Percentiles rank a stretch among this genome's conserved stretches.
Conservation (phyloP, 352 stramenopile species). For the Phytophthora colocasiae region DNA sequence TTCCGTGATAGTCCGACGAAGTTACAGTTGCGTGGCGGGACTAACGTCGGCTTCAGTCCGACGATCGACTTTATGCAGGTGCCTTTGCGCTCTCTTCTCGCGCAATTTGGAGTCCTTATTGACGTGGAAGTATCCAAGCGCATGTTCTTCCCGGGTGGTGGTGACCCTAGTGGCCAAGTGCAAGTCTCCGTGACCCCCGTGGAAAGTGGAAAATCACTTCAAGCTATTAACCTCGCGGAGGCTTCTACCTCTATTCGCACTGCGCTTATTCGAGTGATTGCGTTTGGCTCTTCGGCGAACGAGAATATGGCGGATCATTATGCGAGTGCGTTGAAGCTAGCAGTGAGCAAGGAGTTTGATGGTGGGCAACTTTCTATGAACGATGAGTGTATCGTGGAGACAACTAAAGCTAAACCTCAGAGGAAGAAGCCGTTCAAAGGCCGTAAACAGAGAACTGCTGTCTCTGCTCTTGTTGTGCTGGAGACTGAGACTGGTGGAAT, state of each 20-base stretch:
- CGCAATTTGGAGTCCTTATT: constrained; percentile 49
- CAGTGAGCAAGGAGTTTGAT: constrained; percentile 30
- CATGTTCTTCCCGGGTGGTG: constrained; percentile 60
- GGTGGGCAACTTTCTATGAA: neutral
- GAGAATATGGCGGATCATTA: constrained; percentile 51
- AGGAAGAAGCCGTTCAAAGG: constrained; percentile 20
- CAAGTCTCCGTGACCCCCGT: constrained; percentile 36
- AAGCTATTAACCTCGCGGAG: constrained; percentile 51
- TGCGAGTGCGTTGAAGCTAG: constrained; percentile 36
- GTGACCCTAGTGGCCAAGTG: constrained; percentile 43
- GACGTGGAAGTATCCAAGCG: constrained; percentile 46
- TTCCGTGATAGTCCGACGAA: constrained; percentile 38
- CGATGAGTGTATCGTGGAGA: constrained; percentile 43
- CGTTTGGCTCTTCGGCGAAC: constrained; percentile 46
- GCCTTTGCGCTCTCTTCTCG: constrained; percentile 45
- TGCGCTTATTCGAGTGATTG: constrained; percentile 51
- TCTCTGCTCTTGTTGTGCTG: constrained; percentile 51
- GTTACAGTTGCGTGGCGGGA: constrained; percentile 58
- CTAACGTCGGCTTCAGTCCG: constrained; percentile 69
- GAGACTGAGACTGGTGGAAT: constrained; percentile 53
- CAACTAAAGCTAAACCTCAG: constrained; percentile 4
- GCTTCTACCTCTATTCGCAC: constrained; percentile 37
- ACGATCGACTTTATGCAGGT: constrained; percentile 71
- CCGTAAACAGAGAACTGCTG: constrained; percentile 34
- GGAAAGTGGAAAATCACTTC: constrained; percentile 18